Evolutionary conservation across 441 rosid species (phyloP), one percentile per base, ranked within the genome.

Genomic region (Aleurites moluccanus): DNA sequence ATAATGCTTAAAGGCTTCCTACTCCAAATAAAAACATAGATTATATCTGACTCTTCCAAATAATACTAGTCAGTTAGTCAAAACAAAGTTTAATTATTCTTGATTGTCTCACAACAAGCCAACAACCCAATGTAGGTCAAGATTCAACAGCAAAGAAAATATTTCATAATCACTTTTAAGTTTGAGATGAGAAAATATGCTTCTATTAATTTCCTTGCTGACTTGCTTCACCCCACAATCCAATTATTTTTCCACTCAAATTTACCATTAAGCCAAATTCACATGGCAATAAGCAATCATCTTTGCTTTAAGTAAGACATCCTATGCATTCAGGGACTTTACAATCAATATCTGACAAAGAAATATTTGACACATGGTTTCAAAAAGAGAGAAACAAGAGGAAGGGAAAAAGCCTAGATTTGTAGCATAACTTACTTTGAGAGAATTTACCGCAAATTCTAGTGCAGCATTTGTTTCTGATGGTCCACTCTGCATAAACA

Each of bases 391-490:
- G 10, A 55, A n/a, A n/a, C 25, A 5, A n/a, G 13, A 8, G n/a
- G n/a, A 10, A 27, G 15, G 59, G n/a, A 56, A 42, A 13, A 70
- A 79, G 52, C 55, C 45, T 50, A 38, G 57, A 61, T 20, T 45
- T 75, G 3, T 8, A 53, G 53, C 21, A 28, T 44, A 28, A 84
- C 97, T 85, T 81, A 91, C 99, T 53, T 87, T 64, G 67, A 94
- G 93, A 62, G 84, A 20, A 77, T 94, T 94, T 45, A 92, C 93
- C 55, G 99, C 89, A 86, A 94, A 94, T 85, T 94, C 97, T 55
- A 94, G 78, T 5, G 94, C 98, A 55, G 98, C 98, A 82, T 94
- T 92, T 33, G 97, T 91, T 83, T 94, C 99, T 52, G 96, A 83
- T 28, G 96, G 98, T 70, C 96, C 99, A 75, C 82, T 85, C 99